A percentile compares a stretch with the other conserved stretches of the same genome.
phyloP scores from a whole-genome alignment of 129 eudicot genomes.

The Flaveria linearis region DNA sequence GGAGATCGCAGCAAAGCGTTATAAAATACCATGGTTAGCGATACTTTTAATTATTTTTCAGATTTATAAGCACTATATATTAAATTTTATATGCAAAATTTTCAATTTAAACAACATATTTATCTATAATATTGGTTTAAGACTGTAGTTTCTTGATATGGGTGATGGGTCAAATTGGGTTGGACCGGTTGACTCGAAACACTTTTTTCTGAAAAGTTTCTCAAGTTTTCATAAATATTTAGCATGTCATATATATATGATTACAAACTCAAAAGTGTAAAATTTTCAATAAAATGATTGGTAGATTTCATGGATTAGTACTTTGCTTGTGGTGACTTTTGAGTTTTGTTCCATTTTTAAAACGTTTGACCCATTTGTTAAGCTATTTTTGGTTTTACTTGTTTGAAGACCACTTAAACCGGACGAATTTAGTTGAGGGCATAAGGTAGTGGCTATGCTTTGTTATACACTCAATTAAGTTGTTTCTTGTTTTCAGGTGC shows the following conservation, averaged over 20 bases:
- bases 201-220: neutral
- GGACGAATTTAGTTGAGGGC: neutral
- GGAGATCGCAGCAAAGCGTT: constrained; percentile 90
- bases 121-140: neutral
- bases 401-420: neutral
- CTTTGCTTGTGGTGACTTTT: neutral
- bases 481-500: constrained; percentile 59
- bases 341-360: neutral
- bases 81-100: neutral
- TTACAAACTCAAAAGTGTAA: neutral
- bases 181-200: neutral
- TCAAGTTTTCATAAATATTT: neutral
- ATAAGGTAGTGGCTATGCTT: neutral
- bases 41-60: constrained; percentile 9
- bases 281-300: neutral
- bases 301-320: neutral
- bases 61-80: neutral
- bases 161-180: neutral
- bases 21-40: constrained; percentile 83
- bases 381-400: neutral
- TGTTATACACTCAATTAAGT: neutral
- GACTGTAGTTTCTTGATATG: neutral
- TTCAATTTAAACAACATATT: neutral
- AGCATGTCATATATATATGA: neutral
- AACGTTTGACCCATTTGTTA: neutral